phyloP scores from a whole-genome alignment of 305 asterid species.

The Fraxinus nigra region DNA sequence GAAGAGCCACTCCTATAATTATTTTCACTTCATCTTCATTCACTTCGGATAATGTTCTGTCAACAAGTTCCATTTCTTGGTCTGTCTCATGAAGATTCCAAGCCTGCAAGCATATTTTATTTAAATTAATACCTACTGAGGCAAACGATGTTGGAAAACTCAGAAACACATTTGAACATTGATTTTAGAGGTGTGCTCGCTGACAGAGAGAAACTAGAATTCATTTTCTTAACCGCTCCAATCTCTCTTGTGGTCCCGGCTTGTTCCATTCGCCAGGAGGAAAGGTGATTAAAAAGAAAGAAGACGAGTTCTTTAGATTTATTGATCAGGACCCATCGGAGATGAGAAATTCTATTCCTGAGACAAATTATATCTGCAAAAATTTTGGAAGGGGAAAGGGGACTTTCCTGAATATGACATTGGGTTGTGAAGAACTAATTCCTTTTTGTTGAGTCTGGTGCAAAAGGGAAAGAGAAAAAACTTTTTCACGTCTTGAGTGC shows the following conservation, averaged over 20 bases:
- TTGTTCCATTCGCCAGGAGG: not conserved
- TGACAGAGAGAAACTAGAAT: not conserved
- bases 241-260: not conserved
- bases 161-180: not conserved
- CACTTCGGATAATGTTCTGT: constrained; percentile 36
- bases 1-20: constrained; percentile 62
- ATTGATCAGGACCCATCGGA: not conserved
- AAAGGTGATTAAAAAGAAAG: not conserved
- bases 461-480: not conserved
- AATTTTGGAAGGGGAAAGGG: not conserved
- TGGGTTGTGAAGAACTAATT: not conserved
- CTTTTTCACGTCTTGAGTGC: not conserved
- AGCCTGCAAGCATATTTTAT: constrained; percentile 42
- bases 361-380: not conserved
- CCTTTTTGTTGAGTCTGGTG: not conserved
- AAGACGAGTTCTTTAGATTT: not conserved
- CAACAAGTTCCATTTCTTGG: constrained; percentile 54
- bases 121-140: not conserved
- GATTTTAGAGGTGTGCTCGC: not conserved
- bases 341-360: not conserved
- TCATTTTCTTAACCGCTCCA: not conserved
- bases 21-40: constrained; percentile 49
- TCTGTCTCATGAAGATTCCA: constrained; percentile 73
- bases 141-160: not conserved
- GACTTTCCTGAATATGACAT: not conserved